phyloP scores from a whole-genome alignment of 306 rosid genomes.

The Lathyrus tuberosus region DNA sequence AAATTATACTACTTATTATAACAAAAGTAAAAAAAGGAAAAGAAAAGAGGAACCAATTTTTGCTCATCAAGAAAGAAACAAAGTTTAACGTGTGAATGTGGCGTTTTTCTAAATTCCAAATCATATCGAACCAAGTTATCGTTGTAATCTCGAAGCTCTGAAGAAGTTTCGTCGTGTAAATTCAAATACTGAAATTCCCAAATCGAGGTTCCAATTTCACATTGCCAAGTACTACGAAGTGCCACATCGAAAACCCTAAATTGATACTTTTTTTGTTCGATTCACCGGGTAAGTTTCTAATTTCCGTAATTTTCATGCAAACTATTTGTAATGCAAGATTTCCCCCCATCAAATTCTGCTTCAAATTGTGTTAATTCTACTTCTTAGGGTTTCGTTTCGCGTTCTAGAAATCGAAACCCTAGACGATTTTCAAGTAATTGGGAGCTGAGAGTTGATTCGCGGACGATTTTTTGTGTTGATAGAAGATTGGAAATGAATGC shows the following conservation, averaged over 20 bases:
- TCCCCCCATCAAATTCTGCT: slow-evolving; percentile 12
- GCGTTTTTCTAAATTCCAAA: no score
- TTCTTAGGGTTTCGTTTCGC: slow-evolving; percentile 45
- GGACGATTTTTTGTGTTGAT: not conserved
- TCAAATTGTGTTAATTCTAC: slow-evolving; percentile 2
- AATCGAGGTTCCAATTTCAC: no score
- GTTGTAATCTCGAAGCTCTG: no score
- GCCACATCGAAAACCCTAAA: slow-evolving; percentile 34
- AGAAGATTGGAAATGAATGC: slow-evolving; percentile 37
- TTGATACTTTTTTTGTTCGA: slow-evolving; percentile 15
- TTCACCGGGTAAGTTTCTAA: slow-evolving; percentile 19
- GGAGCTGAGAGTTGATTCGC: slow-evolving; percentile 11
- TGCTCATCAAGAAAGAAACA: no score
- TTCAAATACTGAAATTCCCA: no score
- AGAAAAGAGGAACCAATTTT: no score
- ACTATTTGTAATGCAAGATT: slow-evolving; percentile 5
- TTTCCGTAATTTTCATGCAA: not conserved
- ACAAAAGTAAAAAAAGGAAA: no score
- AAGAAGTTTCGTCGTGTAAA: no score
- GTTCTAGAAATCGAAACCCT: slow-evolving; percentile 43
- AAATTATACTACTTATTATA: no score
- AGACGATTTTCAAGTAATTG: slow-evolving; percentile 25
- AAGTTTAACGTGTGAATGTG: no score
- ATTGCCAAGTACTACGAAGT: no score
- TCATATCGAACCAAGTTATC: no score